A percentile compares a stretch with the other conserved stretches of the same genome.
Conservation (phyloP, 2,329 filamentous ascomycete genomes). For the Aspergillus cejpii region DNA sequence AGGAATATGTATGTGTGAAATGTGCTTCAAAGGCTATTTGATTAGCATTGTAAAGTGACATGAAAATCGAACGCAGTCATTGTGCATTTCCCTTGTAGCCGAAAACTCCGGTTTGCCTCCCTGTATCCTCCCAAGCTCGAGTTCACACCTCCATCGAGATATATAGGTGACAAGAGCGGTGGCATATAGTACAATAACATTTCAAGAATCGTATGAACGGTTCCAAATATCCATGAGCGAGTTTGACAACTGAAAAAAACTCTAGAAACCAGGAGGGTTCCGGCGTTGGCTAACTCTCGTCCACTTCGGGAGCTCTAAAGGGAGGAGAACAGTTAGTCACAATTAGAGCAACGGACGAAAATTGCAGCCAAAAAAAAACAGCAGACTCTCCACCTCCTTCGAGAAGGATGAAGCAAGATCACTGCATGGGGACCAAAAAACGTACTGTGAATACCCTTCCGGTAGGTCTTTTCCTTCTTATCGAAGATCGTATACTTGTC, state of each 20-base stretch:
- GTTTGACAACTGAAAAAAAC: slow-evolving; percentile 1
- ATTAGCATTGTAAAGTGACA: slow-evolving; percentile 21
- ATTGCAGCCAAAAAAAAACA: background rate
- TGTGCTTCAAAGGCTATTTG: slow-evolving; percentile 20
- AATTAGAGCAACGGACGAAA: no score
- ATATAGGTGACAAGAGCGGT: slow-evolving; percentile 5
- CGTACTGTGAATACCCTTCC: slow-evolving; percentile 94
- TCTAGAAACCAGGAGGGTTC: slow-evolving; percentile 88
- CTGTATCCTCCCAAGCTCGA: slow-evolving; percentile 18
- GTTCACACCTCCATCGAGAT: slow-evolving; percentile 5
- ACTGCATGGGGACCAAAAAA: background rate
- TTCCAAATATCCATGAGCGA: slow-evolving; percentile 6
- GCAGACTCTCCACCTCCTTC: background rate
- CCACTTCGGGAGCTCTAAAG: slow-evolving; percentile 76
- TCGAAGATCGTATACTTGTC: slow-evolving; percentile 99
- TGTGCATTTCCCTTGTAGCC: slow-evolving; percentile 25
- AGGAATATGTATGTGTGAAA: slow-evolving; percentile 14
- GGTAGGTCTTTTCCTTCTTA: slow-evolving; percentile 87
- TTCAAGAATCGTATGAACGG: slow-evolving; percentile 4
- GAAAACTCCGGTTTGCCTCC: slow-evolving; percentile 30
- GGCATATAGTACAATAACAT: slow-evolving; percentile 29
- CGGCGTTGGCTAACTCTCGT: slow-evolving; percentile 88
- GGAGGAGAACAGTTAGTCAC: slow-evolving; percentile 4
- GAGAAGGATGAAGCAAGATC: background rate
- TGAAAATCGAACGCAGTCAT: slow-evolving; percentile 12